Conservation (phyloP, 2,329 filamentous ascomycete genomes). For the Penicillium sp. region DNA sequence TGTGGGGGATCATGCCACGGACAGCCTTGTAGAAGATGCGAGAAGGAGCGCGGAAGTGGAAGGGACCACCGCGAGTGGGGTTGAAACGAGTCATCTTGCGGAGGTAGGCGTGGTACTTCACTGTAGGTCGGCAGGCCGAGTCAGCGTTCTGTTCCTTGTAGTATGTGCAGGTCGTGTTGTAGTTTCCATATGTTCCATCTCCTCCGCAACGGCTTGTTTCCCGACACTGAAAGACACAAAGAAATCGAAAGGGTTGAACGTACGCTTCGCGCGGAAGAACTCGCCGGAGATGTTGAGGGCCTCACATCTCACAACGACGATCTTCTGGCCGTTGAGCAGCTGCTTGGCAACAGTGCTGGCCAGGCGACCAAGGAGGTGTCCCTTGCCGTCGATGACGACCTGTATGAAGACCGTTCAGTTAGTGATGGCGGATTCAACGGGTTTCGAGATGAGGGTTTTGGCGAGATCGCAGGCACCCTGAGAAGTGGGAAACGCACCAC, state of each 20-base stretch:
- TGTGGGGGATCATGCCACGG: constrained; percentile 99
- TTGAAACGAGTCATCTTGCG: constrained; percentile 99
- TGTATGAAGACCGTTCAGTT: constrained; percentile 51
- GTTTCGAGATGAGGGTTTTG: constrained; percentile 11
- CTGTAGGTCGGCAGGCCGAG: constrained; percentile 54
- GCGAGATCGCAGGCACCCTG: constrained; percentile 12
- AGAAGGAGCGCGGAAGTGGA: constrained; percentile 99
- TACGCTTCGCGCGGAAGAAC: constrained; percentile 99
- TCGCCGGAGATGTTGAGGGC: constrained; percentile 99
- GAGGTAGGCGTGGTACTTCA: constrained; percentile 99
- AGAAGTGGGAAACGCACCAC: constrained; percentile 53
- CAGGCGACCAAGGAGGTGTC: constrained; percentile 98
- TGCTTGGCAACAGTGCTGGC: constrained; percentile 98
- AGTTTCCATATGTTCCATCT: background rate
- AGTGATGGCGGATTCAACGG: constrained; percentile 26
- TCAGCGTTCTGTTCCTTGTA: constrained; percentile 44
- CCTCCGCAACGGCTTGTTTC: constrained; percentile 1
- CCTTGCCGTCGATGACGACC: constrained; percentile 99
- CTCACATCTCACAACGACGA: constrained; percentile 97
- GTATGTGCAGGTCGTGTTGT: constrained; percentile 1
- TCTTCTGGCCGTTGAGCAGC: constrained; percentile 98
- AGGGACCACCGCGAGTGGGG: constrained; percentile 98
- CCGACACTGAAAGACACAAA: background rate
- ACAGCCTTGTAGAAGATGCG: constrained; percentile 99
- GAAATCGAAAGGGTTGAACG: constrained; percentile 51